Percentiles rank a stretch among this genome's conserved stretches.
These are phyloP conservation scores for Monotropa hypopitys DNA, from an alignment of 179 eudicot species.

Conservation along the genomic window DNA sequence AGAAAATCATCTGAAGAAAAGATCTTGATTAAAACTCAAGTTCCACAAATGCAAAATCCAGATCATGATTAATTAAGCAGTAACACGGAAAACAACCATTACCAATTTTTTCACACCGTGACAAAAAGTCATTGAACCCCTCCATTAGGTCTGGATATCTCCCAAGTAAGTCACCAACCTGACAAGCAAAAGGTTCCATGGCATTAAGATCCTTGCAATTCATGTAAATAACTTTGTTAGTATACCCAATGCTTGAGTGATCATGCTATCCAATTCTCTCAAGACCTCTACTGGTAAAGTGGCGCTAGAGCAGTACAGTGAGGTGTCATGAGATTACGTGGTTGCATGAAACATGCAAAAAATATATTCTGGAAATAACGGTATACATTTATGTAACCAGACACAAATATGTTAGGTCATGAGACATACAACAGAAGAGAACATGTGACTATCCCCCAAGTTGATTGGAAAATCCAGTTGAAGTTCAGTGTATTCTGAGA, in stretches of 20 bases:
- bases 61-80: background rate
- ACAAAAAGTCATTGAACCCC: slow-evolving; percentile 58
- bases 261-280: background rate
- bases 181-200: slow-evolving; percentile 11
- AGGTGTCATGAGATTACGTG: background rate
- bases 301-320: background rate
- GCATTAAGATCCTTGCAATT: slow-evolving; percentile 1
- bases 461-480: background rate
- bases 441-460: too few species aligned
- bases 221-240: slow-evolving; percentile 3
- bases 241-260: background rate
- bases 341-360: background rate
- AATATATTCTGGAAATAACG: background rate
- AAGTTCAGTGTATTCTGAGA: background rate
- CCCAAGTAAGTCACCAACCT: slow-evolving; percentile 62
- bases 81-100: slow-evolving; percentile 6
- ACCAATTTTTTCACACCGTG: slow-evolving; percentile 66
- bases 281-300: background rate
- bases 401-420: background rate
- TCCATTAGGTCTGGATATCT: slow-evolving; percentile 65
- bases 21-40: slow-evolving; percentile 6
- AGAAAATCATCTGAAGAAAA: slow-evolving; percentile 53
- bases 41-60: background rate
- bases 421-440: background rate
- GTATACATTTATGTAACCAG: background rate